Base-by-base conservation (phyloP, 2,329 filamentous ascomycete genomes). In the Paecilomyces sp. region DNA sequence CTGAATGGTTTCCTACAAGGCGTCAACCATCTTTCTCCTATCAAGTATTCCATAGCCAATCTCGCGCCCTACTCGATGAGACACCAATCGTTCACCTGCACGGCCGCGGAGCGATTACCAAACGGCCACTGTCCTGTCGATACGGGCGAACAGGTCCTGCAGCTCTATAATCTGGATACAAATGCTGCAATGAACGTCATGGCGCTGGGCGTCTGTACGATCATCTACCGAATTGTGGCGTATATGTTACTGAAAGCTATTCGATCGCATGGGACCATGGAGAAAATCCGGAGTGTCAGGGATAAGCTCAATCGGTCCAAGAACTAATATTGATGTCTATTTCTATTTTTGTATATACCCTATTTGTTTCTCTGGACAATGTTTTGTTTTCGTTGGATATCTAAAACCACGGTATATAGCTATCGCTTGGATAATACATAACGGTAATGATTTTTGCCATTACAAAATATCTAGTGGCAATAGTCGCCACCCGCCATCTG, bases 11-110 rank as follows among this genome's bases (percentile, higher is more conserved):
- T 91, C 15, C 83, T 91, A 54, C 78, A 85, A 63, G 85, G 81
- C 0, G 81, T 90, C 69, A 92, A 92, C 70, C 87, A 90, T 70
- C 80, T 92, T 24, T 76, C 74, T n/a, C 89, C 89, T 0, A 81
- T 90, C 57, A 87, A 89, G 57, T 92, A 91, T 68, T 82, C 84
- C 0, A 80, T 88, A 3, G 84, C 84, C 0, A 88, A 88, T 34
- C 74, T 92, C 47, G 86, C 85, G 0, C 83, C 85, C 0, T 91
- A 86, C 63, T 85, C 85, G 0, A 72, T 92, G 34, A 74, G 80
- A 6, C 81, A 79, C 0, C 80, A 90, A 6, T 59, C 68, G 0
- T 91, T 92, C 65, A 83, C 83, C 1, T 92, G 89, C 69, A 81
- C 79, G 1, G 79, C 82, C 1, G 74, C 72, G 8, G 87, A 91